phyloP scores from a whole-genome alignment of 2,329 filamentous ascomycete genomes.

The Epichloe scottii region DNA sequence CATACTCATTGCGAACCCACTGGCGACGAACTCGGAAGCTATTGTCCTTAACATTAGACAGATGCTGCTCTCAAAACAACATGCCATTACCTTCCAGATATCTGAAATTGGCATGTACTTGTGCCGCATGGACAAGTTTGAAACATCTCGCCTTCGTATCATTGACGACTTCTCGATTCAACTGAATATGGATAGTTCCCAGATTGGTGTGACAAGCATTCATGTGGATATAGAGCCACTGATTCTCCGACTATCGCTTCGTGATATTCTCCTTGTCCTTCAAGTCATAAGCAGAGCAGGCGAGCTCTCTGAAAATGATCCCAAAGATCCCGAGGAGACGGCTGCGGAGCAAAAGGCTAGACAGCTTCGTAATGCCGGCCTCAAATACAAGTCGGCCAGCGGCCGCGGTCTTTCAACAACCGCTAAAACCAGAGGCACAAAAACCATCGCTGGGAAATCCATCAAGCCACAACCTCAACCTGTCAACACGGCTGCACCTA shows the following conservation, averaged over 20 bases:
- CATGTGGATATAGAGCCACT: constrained; percentile 82
- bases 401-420: constrained; percentile 42
- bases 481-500: constrained; percentile 6
- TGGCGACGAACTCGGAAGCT: constrained; percentile 81
- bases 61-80: constrained; percentile 82
- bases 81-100: constrained; percentile 85
- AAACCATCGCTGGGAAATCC: constrained; percentile 21
- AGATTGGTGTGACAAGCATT: constrained; percentile 58
- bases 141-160: constrained; percentile 78
- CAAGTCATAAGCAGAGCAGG: constrained; percentile 88
- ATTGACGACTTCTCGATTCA: constrained; percentile 94
- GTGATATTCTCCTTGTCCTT: constrained; percentile 86
- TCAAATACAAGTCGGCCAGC: constrained; percentile 45
- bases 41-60: constrained; percentile 94
- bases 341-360: constrained; percentile 41
- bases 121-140: constrained; percentile 96
- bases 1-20: constrained; percentile 89
- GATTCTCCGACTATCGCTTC: constrained; percentile 76
- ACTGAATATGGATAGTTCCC: constrained; percentile 66
- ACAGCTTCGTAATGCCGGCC: constrained; percentile 35
- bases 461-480: constrained; percentile 11
- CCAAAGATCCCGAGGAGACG: constrained; percentile 26
- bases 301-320: constrained; percentile 62
- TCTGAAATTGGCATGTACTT: constrained; percentile 96
- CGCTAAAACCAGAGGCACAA: constrained; percentile 28